Evolutionary conservation across 305 asterid genomes (phyloP).

Genomic region (Fraxinus sp.): DNA sequence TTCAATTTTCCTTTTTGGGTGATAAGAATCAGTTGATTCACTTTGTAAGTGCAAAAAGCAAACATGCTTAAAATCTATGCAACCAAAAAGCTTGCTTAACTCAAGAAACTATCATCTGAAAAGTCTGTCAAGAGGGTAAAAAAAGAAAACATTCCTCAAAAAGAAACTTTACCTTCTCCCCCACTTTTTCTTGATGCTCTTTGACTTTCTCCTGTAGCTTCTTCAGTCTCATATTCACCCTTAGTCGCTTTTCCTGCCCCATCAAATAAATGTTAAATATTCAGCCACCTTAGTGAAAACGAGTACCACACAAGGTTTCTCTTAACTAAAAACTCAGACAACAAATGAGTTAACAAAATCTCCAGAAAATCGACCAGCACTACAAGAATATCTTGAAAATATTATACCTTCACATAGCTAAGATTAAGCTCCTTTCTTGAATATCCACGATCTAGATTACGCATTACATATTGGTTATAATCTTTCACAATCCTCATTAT

Average conservation of each 20-base stretch:
- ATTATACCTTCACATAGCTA: slow-evolving; percentile 58
- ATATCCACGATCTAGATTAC: slow-evolving; percentile 74
- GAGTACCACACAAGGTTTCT: neutral
- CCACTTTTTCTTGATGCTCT: slow-evolving; percentile 73
- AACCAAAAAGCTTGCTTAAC: neutral
- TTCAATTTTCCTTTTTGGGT: neutral
- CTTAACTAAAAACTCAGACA: neutral
- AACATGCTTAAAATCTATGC: neutral
- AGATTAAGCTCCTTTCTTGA: slow-evolving; percentile 64
- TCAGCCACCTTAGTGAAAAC: slow-evolving; percentile 8
- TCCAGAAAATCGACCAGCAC: slow-evolving; percentile 7
- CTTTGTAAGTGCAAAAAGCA: neutral
- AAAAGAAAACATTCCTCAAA: neutral
- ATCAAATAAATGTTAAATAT: slow-evolving; percentile 1
- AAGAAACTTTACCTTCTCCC: slow-evolving; percentile 50
- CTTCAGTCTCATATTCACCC: slow-evolving; percentile 64
- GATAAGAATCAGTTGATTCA: neutral
- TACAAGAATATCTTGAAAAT: neutral
- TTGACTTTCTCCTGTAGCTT: slow-evolving; percentile 68
- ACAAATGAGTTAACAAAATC: neutral
- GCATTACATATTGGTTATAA: slow-evolving; percentile 68
- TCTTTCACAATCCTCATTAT: slow-evolving; percentile 70
- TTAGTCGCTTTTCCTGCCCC: slow-evolving; percentile 57
- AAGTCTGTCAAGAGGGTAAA: neutral
- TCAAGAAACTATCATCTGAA: neutral